Evolutionary conservation across 2,329 filamentous ascomycete species (phyloP), one percentile per base, ranked within the genome.

Genomic region (Leptographium radiaticola): DNA sequence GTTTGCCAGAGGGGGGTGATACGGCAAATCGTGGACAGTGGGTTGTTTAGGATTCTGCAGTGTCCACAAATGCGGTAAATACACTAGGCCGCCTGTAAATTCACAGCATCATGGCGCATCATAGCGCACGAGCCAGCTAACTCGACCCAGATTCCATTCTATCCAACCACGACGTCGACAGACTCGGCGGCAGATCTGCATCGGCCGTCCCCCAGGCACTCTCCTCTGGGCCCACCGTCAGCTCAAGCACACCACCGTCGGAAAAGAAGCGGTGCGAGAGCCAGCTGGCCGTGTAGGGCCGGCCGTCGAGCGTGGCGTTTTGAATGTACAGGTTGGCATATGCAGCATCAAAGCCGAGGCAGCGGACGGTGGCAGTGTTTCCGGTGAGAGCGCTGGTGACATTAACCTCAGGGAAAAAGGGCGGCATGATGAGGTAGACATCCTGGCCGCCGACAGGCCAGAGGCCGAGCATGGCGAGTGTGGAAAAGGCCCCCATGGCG

Each of bases 221-320:
- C 64, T 81, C 77, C 44, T 62, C 63, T 15, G 63, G 53, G 0
- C 77, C 78, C 33, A 81, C 59, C 5, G 66, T 70, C 44, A 84
- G 59, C 59, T 83, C 80, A 59, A 84, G 62, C 2, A 73, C 68
- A 8, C 77, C 78, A 0, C 80, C 81, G 0, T 81, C 68, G 0
- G 67, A 57, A 59, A 81, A 84, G 58, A 84, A 79, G 18, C 70
- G 70, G 66, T 84, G 80, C 2, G 68, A 66, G 33, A 84, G 70
- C 80, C 80, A 84, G 57, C 76, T 83, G 63, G 70, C 75, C 0
- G 70, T 74, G 65, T 78, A 84, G 0, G 67, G 59, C 59, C 71
- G 60, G 0, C 79, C 80, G 60, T 84, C 70, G 45, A 82, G 64
- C 4, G 67, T 81, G 13, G 73, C 79, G 20, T 34, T 55, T 20